Evolutionary conservation across 345 rosid species (phyloP).

Genomic region (Salix arbutifolia): DNA sequence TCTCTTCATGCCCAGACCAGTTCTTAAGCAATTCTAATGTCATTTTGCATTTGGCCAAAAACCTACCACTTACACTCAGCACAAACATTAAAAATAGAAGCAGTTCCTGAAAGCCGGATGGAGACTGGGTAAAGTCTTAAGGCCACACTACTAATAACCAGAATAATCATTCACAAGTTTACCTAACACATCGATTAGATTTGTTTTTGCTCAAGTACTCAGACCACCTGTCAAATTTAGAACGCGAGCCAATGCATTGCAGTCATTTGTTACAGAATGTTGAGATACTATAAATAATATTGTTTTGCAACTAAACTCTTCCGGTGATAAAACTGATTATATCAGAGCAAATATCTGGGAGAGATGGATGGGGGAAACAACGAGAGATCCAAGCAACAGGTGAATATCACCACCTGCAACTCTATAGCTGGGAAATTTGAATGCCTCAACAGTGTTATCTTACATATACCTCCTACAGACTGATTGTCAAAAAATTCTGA

Average conservation of each 20-base stretch:
- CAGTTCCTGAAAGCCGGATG: not conserved
- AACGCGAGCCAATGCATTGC: no score
- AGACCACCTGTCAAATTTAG: not conserved
- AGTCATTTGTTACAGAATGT: not conserved
- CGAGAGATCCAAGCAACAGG: not conserved
- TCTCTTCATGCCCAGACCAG: no score
- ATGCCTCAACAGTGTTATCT: conserved; percentile 10
- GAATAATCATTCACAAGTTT: not conserved
- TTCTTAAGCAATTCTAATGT: no score
- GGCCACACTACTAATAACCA: not conserved
- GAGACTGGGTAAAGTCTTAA: not conserved
- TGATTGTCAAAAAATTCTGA: conserved; percentile 1
- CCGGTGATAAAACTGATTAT: not conserved
- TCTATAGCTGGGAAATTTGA: not conserved
- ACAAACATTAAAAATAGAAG: no score
- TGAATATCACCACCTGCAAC: not conserved
- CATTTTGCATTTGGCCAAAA: no score
- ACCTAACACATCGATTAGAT: not conserved
- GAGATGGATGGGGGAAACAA: not conserved
- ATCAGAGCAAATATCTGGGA: not conserved
- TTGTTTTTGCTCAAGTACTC: not conserved
- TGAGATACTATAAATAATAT: not conserved
- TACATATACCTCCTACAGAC: conserved; percentile 1
- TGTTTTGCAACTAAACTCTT: not conserved
- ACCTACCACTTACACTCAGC: no score